These are phyloP conservation scores for Phytophthora aleatoria DNA, from an alignment of 352 stramenopile genomes.

Conservation along the genomic window DNA sequence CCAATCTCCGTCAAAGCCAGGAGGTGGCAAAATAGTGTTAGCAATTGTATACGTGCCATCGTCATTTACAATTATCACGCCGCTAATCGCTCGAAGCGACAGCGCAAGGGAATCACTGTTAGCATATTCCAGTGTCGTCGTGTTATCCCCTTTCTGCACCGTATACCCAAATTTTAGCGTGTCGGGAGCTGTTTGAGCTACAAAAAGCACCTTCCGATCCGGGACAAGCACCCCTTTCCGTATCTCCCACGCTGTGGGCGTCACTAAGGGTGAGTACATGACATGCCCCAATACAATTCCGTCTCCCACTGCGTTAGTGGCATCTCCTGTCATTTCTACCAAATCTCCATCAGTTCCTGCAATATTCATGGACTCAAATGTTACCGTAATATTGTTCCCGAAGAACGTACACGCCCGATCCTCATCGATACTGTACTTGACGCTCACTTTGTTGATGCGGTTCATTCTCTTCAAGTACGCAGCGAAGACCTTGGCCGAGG, in stretches of 20 bases:
- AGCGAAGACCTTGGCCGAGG: slow-evolving; percentile 45
- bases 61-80: slow-evolving; percentile 47
- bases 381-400: slow-evolving; percentile 81
- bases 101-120: slow-evolving; percentile 60
- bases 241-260: slow-evolving; percentile 66
- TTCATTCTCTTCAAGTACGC: slow-evolving; percentile 68
- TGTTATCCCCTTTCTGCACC: slow-evolving; percentile 61
- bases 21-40: slow-evolving; percentile 57
- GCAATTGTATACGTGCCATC: slow-evolving; percentile 29
- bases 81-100: slow-evolving; percentile 32
- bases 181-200: slow-evolving; percentile 29
- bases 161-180: slow-evolving; percentile 74
- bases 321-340: slow-evolving; percentile 58
- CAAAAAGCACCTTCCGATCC: slow-evolving; percentile 47
- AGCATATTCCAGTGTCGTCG: slow-evolving; percentile 66
- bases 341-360: slow-evolving; percentile 67
- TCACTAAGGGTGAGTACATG: slow-evolving; percentile 48
- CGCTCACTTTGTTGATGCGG: slow-evolving; percentile 55
- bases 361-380: slow-evolving; percentile 80
- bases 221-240: slow-evolving; percentile 50
- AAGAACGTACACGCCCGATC: slow-evolving; percentile 72
- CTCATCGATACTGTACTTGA: slow-evolving; percentile 69
- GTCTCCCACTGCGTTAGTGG: slow-evolving; percentile 50
- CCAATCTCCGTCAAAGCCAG: slow-evolving; percentile 58
- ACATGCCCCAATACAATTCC: slow-evolving; percentile 42